These are phyloP conservation scores for Geranomyces variabilis DNA, from an alignment of 192 early-diverging fungal species.

Conservation along the genomic window DNA sequence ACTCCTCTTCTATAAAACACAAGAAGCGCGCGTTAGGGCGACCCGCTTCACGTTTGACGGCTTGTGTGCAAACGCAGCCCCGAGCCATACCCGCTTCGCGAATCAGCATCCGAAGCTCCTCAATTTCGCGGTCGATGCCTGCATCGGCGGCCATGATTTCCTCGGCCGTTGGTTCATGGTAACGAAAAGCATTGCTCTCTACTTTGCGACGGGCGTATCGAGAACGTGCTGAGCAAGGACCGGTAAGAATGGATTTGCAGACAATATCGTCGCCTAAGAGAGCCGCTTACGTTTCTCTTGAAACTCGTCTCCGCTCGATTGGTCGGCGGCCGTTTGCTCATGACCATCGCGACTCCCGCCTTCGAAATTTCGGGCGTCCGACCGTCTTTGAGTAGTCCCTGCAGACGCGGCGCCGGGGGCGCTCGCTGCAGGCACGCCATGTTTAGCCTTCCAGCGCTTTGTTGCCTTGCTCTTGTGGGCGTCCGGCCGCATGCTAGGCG, in stretches of 20 bases:
- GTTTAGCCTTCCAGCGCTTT: constrained; percentile 34
- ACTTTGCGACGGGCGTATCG: constrained; percentile 19
- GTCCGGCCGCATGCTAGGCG: constrained; percentile 34
- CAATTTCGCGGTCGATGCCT: constrained; percentile 30
- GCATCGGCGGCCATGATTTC: constrained; percentile 25
- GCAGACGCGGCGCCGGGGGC: background rate
- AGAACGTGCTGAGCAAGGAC: constrained; percentile 26
- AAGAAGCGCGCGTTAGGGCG: background rate
- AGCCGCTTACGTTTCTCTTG: background rate
- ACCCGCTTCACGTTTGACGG: too few relatives aligned
- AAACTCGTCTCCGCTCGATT: background rate
- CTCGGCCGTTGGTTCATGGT: constrained; percentile 25
- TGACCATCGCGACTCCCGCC: too few relatives aligned
- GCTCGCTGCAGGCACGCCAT: constrained; percentile 11
- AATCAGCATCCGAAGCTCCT: constrained; percentile 18
- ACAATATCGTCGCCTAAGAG: background rate
- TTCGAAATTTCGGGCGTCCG: background rate
- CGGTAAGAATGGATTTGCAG: too few relatives aligned
- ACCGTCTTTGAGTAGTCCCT: background rate
- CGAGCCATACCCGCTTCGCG: constrained; percentile 18
- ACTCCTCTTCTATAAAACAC: constrained; percentile 17
- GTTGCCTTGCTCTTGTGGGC: constrained; percentile 28
- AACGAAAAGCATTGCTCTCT: constrained; percentile 29
- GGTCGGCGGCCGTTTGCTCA: too few relatives aligned
- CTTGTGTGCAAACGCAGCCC: background rate